Conservation (phyloP, 2,329 filamentous ascomycete species). For the Biscogniauxia marginata region DNA sequence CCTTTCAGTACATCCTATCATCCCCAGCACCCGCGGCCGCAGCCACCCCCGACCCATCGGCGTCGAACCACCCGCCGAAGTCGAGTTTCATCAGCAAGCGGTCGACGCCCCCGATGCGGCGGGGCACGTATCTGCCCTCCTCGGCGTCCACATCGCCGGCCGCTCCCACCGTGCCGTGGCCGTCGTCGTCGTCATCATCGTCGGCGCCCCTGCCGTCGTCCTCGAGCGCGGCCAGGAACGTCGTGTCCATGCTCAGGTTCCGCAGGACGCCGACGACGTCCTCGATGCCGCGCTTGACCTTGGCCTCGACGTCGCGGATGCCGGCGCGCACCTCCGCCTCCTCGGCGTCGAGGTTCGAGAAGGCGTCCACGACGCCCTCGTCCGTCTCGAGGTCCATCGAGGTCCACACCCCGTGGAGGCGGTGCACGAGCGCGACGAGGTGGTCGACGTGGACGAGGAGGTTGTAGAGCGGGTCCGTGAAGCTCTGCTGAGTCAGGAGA, state of each 20-base stretch:
- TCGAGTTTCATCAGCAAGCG: conserved; percentile 89
- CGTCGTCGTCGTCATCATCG: conserved; percentile 11
- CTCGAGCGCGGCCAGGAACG: conserved; percentile 19
- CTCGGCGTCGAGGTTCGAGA: conserved; percentile 69
- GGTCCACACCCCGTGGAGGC: conserved; percentile 73
- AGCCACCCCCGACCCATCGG: conserved; percentile 24
- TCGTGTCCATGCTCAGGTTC: conserved; percentile 13
- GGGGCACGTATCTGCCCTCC: conserved; percentile 61
- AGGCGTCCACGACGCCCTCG: conserved; percentile 75
- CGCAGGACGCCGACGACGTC: conserved; percentile 52
- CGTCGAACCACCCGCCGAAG: conserved; percentile 57
- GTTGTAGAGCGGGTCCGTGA: conserved; percentile 63
- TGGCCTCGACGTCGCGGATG: conserved; percentile 60
- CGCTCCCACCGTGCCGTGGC: too few relatives aligned
- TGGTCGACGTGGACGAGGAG: conserved; percentile 76
- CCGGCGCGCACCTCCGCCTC: conserved; percentile 66
- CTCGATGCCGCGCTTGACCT: conserved; percentile 67
- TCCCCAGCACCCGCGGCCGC: conserved; percentile 9
- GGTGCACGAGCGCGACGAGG: conserved; percentile 72
- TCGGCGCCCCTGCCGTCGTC: conserved; percentile 16
- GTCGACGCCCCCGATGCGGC: conserved; percentile 77
- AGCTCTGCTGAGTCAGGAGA: conserved; percentile 62
- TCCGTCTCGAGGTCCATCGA: conserved; percentile 79
- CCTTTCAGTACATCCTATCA: background rate
- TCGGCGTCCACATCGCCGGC: conserved; percentile 20